phyloP scores from a whole-genome alignment of 495 filamentous ascomycete species.

The Neurospora intermedia region DNA sequence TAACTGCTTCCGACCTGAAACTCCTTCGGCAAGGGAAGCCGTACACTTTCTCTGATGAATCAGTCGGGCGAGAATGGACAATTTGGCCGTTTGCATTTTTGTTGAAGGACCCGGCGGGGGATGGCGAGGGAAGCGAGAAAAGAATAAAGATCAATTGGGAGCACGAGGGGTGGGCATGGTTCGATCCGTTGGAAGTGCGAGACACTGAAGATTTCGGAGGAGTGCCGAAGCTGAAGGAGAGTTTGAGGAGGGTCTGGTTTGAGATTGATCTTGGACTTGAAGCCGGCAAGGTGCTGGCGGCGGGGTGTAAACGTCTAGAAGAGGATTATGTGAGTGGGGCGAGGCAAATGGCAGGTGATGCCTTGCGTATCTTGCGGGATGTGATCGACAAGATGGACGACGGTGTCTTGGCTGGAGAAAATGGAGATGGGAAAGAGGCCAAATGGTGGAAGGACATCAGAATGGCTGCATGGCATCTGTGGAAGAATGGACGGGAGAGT shows the following conservation, averaged over 20 bases:
- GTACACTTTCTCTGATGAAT: constrained; percentile 44
- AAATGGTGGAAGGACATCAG: constrained; percentile 45
- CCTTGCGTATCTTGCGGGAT: constrained; percentile 37
- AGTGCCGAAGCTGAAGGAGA: constrained; percentile 47
- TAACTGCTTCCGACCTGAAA: constrained; percentile 34
- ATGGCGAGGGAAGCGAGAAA: constrained; percentile 26
- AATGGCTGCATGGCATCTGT: constrained; percentile 52
- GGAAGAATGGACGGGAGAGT: constrained; percentile 50
- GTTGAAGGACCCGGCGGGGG: constrained; percentile 26
- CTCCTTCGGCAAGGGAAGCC: constrained; percentile 48
- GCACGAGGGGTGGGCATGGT: constrained; percentile 47
- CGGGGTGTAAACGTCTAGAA: constrained; percentile 36
- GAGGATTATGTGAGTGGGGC: constrained; percentile 48
- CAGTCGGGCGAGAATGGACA: constrained; percentile 47
- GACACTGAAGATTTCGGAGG: constrained; percentile 32
- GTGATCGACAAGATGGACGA: constrained; percentile 19
- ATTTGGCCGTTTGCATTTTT: constrained; percentile 52
- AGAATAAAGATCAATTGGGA: constrained; percentile 53
- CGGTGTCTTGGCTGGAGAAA: neutral
- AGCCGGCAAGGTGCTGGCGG: constrained; percentile 32
- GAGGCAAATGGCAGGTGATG: constrained; percentile 40
- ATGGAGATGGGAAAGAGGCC: neutral
- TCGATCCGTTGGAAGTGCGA: constrained; percentile 34
- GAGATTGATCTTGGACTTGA: constrained; percentile 32
- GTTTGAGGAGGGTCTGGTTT: constrained; percentile 46